Percentiles rank a stretch among this genome's conserved stretches.
These are phyloP conservation scores for Globisporangium camurandrum DNA, from an alignment of 352 stramenopile genomes.

Conservation along the genomic window DNA sequence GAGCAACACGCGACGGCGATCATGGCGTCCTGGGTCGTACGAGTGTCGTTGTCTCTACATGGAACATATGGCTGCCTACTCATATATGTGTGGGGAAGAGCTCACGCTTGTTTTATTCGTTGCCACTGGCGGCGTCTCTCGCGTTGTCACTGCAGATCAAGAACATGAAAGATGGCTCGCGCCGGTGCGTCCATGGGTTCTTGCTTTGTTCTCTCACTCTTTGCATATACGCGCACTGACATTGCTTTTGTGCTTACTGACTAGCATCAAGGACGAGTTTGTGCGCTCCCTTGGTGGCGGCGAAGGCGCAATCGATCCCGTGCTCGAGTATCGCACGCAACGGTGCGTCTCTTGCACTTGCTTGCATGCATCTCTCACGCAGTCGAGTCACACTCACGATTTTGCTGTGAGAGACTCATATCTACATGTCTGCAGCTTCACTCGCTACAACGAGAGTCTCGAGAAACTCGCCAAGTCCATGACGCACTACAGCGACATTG, in stretches of 20 bases:
- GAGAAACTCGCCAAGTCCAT: constrained; percentile 50
- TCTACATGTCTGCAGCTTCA: constrained; percentile 21
- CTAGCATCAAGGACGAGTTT: constrained; percentile 67
- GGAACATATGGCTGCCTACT: too few relatives aligned
- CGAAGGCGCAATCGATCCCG: constrained; percentile 53
- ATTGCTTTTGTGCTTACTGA: not conserved
- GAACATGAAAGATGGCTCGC: constrained; percentile 74
- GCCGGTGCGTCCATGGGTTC: constrained; percentile 22
- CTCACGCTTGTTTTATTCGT: too few relatives aligned
- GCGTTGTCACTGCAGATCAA: constrained; percentile 48
- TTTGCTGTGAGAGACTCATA: not conserved
- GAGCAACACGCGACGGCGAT: too few relatives aligned
- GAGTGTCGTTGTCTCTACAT: not conserved
- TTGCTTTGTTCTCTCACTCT: not conserved
- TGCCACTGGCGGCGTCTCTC: constrained; percentile 1
- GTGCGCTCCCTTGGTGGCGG: constrained; percentile 44
- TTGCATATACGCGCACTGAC: not conserved
- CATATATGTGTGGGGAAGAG: too few relatives aligned
- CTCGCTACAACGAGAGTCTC: constrained; percentile 49
- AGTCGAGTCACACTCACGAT: not conserved
- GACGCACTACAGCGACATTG: constrained; percentile 31
- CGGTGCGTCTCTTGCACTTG: constrained; percentile 14
- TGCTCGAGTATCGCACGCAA: constrained; percentile 56
- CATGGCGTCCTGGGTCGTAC: constrained; percentile 38
- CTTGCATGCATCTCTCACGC: not conserved